Conservation (phyloP, 495 filamentous ascomycete genomes). For the Astrocystis sublimbata region DNA sequence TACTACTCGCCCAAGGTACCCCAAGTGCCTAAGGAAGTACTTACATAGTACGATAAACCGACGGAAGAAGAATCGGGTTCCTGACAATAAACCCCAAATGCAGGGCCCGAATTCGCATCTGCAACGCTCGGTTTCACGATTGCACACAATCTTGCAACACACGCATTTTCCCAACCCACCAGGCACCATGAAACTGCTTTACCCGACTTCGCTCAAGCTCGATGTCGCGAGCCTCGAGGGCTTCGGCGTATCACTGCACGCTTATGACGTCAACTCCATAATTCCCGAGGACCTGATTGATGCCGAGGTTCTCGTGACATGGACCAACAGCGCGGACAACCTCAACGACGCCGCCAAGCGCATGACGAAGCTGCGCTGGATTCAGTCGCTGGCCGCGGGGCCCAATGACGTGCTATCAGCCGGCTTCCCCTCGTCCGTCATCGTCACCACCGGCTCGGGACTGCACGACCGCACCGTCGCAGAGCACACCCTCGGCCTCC, state of each 20-base stretch:
- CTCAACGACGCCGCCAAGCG: conserved; percentile 51
- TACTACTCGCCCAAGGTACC: too few species aligned
- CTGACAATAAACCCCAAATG: not conserved
- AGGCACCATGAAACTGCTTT: conserved; percentile 59
- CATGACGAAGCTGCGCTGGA: conserved; percentile 57
- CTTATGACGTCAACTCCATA: conserved; percentile 55
- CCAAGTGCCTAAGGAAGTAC: too few species aligned
- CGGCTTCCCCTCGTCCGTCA: conserved; percentile 48
- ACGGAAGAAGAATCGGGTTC: not conserved
- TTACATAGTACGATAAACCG: not conserved
- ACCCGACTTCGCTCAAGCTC: conserved; percentile 58
- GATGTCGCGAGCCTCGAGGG: conserved; percentile 51
- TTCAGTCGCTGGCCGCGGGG: conserved; percentile 61
- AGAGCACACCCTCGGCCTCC: conserved; percentile 57
- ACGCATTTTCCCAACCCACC: not conserved
- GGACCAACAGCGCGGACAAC: conserved; percentile 55
- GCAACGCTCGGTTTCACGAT: not conserved
- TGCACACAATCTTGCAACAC: not conserved
- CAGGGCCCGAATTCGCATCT: not conserved
- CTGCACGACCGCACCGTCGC: conserved; percentile 62
- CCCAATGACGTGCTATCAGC: conserved; percentile 62
- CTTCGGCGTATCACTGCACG: conserved; percentile 52
- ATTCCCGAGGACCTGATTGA: conserved; percentile 55
- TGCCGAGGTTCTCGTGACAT: conserved; percentile 58
- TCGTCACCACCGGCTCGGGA: conserved; percentile 58